A percentile compares a stretch with the other conserved stretches of the same genome.
Evolutionary conservation across 371 early-diverging fungal genomes (phyloP).

Genomic region (Apophysomyces sp.): DNA sequence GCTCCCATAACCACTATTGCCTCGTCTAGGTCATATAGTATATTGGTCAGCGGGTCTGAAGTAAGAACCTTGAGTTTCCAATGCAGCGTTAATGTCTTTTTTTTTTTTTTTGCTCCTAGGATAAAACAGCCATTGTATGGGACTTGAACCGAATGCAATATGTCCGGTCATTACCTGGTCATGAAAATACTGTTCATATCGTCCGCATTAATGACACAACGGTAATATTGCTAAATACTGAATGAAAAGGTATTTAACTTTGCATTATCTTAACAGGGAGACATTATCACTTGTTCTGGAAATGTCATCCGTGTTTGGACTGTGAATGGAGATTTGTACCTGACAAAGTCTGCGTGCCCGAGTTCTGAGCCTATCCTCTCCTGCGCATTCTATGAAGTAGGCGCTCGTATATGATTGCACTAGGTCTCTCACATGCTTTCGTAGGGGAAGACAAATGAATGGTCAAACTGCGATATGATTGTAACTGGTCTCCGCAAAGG

Average conservation of each 20-base stretch:
- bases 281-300: conserved; percentile 70
- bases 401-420: not conserved
- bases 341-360: conserved; percentile 54
- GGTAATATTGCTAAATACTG: conserved; percentile 27
- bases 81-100: not conserved
- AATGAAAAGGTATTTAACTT: not conserved
- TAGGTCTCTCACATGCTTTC: not conserved
- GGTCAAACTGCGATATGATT: conserved; percentile 40
- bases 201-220: conserved; percentile 62
- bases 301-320: conserved; percentile 64
- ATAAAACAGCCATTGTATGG: conserved; percentile 74
- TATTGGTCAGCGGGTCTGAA: conserved; percentile 69
- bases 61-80: conserved; percentile 23
- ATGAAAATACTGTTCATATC: conserved; percentile 58
- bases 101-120: conserved; percentile 29
- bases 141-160: conserved; percentile 72
- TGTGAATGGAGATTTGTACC: conserved; percentile 72
- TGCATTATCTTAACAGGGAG: conserved; percentile 45
- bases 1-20: conserved; percentile 56
- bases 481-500: conserved; percentile 65
- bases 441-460: conserved; percentile 50
- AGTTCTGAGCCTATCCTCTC: conserved; percentile 60
- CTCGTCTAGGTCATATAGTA: conserved; percentile 65
- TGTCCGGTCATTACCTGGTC: conserved; percentile 57
- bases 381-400: conserved; percentile 58